Conservation (phyloP, 2,329 filamentous ascomycete genomes). For the Cladosporium sp. region DNA sequence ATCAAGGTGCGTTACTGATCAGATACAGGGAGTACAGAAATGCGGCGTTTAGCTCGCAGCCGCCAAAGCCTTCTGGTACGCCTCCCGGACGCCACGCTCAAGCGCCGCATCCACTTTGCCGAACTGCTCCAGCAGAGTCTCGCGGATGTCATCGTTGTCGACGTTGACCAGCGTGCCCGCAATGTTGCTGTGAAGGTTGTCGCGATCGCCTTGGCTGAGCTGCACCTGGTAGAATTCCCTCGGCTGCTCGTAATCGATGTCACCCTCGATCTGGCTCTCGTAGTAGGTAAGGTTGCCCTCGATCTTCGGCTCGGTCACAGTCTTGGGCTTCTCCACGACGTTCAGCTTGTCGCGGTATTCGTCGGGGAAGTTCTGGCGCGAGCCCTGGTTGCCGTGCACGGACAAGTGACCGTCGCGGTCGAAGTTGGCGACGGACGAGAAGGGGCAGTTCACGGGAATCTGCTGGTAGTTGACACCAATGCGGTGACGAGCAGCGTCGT, state of each 20-base stretch:
- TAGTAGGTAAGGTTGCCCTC: slow-evolving; percentile 19
- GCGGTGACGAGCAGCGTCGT: slow-evolving; percentile 48
- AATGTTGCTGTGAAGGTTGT: slow-evolving; percentile 24
- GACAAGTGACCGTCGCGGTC: slow-evolving; percentile 26
- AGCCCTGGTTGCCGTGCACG: slow-evolving; percentile 21
- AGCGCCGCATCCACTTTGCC: slow-evolving; percentile 13
- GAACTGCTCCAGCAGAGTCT: slow-evolving; percentile 21
- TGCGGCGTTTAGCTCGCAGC: neutral
- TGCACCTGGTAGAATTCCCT: slow-evolving; percentile 22
- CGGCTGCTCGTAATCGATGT: slow-evolving; percentile 27
- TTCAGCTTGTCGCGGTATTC: slow-evolving; percentile 24
- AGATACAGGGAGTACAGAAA: too few relatives aligned
- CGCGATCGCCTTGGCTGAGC: slow-evolving; percentile 20
- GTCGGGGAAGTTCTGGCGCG: slow-evolving; percentile 13
- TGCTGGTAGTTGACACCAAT: slow-evolving; percentile 47
- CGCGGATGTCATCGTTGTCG: slow-evolving; percentile 20
- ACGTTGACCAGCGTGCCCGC: slow-evolving; percentile 26
- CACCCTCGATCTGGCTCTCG: slow-evolving; percentile 20
- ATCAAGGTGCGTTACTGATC: too few relatives aligned
- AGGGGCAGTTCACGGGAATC: slow-evolving; percentile 31
- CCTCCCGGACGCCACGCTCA: slow-evolving; percentile 9
- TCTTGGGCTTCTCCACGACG: slow-evolving; percentile 19
- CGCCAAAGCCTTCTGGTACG: slow-evolving; percentile 8
- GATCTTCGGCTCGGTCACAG: slow-evolving; percentile 19
- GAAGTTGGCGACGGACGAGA: slow-evolving; percentile 19